These are phyloP conservation scores for Brassica carinata DNA, from an alignment of 345 rosid genomes.

Conservation along the genomic window DNA sequence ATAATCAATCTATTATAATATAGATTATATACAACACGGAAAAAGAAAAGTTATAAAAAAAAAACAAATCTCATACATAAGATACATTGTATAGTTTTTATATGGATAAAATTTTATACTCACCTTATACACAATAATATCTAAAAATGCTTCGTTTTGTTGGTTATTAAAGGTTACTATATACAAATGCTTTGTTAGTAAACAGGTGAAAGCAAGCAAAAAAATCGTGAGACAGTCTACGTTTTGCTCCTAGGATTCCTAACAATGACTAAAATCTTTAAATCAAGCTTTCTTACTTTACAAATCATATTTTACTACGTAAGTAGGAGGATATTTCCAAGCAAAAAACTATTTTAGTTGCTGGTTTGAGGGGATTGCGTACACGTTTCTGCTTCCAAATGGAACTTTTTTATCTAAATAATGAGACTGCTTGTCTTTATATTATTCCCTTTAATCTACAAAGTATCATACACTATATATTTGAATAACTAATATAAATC, in stretches of 20 bases:
- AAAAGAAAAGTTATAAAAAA: too few species aligned
- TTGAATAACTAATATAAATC: conserved; percentile 18
- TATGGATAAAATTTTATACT: background rate
- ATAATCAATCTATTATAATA: too few species aligned
- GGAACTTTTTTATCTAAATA: background rate
- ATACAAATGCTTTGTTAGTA: conserved; percentile 1
- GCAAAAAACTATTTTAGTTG: background rate
- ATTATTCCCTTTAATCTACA: background rate
- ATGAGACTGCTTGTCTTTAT: background rate
- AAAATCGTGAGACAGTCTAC: conserved; percentile 8
- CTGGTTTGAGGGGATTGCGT: conserved; percentile 2
- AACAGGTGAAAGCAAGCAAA: background rate
- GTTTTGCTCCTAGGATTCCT: background rate
- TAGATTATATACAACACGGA: too few species aligned
- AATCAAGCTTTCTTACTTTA: background rate
- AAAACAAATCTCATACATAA: too few species aligned
- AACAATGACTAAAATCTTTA: conserved; percentile 6
- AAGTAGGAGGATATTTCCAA: background rate
- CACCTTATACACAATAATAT: background rate
- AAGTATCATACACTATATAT: background rate
- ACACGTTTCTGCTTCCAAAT: conserved; percentile 22
- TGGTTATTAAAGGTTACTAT: background rate
- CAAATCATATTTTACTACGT: background rate
- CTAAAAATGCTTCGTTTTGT: background rate
- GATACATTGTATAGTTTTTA: background rate